Evolutionary conservation across 768 basidiomycete species (phyloP).

Genomic region (Panus rudis): DNA sequence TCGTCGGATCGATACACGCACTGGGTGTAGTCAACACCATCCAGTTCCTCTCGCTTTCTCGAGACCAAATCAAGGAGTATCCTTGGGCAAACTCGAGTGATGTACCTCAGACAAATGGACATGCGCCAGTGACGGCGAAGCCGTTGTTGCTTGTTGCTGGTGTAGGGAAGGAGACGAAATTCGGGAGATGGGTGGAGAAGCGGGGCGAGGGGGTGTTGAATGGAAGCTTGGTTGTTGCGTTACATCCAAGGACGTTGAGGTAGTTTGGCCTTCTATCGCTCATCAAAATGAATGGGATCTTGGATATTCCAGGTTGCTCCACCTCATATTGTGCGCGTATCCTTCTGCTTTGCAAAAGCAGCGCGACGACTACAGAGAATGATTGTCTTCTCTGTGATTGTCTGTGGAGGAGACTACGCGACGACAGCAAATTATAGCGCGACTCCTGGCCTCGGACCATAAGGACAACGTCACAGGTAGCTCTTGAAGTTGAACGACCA

Average conservation of each 20-base stretch:
- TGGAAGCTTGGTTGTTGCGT: constrained; percentile 57
- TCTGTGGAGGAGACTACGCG: no score
- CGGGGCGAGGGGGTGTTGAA: constrained; percentile 70
- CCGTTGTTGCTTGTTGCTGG: constrained; percentile 68
- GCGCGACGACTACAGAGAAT: no score
- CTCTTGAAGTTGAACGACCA: no score
- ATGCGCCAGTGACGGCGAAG: constrained; percentile 12
- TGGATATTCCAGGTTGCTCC: no score
- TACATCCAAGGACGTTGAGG: constrained; percentile 41
- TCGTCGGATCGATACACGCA: constrained; percentile 54
- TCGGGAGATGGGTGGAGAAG: constrained; percentile 83
- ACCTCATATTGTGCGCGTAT: no score
- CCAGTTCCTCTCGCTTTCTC: constrained; percentile 50
- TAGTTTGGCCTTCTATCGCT: no score
- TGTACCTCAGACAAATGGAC: not conserved
- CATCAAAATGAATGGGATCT: no score
- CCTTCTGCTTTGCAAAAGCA: no score
- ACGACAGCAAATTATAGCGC: no score
- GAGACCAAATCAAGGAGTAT: not conserved
- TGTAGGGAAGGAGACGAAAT: constrained; percentile 78
- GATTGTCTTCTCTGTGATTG: no score
- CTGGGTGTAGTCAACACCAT: constrained; percentile 87
- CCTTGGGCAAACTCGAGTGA: constrained; percentile 2
- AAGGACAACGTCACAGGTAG: no score
- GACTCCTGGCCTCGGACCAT: no score